Percentiles rank a stretch among this genome's conserved stretches.
phyloP scores from a whole-genome alignment of 2,329 filamentous ascomycete genomes.

The Tolypocladium capitatum region DNA sequence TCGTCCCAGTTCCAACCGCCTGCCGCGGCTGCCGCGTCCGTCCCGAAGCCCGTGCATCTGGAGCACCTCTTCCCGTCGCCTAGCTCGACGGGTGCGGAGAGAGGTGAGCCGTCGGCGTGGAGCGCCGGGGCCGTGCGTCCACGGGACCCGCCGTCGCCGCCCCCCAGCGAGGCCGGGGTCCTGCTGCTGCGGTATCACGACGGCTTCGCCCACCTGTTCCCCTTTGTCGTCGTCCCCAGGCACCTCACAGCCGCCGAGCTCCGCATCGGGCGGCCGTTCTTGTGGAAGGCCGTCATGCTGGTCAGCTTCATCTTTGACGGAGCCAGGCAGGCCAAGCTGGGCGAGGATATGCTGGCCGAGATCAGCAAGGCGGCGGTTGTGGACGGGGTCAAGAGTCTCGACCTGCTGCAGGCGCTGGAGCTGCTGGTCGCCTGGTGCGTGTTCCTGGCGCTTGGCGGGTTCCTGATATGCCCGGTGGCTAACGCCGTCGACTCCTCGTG shows the following conservation, averaged over 20 bases:
- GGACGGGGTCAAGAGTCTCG: conserved; percentile 29
- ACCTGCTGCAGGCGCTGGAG: conserved; percentile 33
- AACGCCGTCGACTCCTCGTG: neutral
- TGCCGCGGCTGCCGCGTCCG: conserved; percentile 5
- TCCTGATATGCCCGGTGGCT: neutral
- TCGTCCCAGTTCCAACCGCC: conserved; percentile 28
- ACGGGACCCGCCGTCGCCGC: conserved; percentile 26
- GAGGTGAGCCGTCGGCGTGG: conserved; percentile 9
- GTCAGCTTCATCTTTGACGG: conserved; percentile 28
- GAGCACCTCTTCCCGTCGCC: conserved; percentile 23
- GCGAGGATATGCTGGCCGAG: conserved; percentile 29
- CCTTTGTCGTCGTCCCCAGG: conserved; percentile 30
- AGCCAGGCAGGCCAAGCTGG: conserved; percentile 27
- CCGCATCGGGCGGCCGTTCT: conserved; percentile 24
- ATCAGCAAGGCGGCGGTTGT: conserved; percentile 25
- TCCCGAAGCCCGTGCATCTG: conserved; percentile 11
- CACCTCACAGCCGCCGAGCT: conserved; percentile 23
- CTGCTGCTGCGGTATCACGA: conserved; percentile 24
- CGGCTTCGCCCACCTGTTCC: conserved; percentile 23
- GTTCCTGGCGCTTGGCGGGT: too few species aligned
- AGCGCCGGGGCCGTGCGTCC: conserved; percentile 8
- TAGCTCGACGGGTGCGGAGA: conserved; percentile 9
- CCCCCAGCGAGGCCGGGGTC: conserved; percentile 23
- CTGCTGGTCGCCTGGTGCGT: conserved; percentile 32
- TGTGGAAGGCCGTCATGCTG: conserved; percentile 39